Percentiles rank a stretch among this genome's conserved stretches.
These are phyloP conservation scores for Middelhovenomyces tepae DNA, from an alignment of 805 yeast genomes.

Conservation along the genomic window DNA sequence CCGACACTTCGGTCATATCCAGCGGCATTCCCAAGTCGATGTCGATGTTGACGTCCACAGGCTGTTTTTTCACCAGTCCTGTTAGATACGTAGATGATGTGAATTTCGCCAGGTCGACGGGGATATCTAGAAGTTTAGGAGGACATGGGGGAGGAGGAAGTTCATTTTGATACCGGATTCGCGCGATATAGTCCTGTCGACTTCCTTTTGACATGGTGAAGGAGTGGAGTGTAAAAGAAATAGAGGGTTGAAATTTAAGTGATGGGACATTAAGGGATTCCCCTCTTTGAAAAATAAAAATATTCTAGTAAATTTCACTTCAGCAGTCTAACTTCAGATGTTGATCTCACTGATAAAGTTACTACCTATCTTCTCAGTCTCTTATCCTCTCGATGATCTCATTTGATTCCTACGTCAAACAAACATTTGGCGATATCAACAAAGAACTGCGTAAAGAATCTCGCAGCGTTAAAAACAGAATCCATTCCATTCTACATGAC, in stretches of 20 bases:
- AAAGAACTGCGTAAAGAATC: conserved; percentile 43
- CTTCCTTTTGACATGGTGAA: conserved; percentile 3
- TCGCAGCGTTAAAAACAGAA: conserved; percentile 46
- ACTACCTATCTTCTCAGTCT: neutral
- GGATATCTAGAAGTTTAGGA: conserved; percentile 67
- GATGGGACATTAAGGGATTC: too few species aligned
- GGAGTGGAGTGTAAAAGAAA: conserved; percentile 1
- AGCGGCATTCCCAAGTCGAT: conserved; percentile 62
- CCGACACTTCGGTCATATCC: conserved; percentile 59
- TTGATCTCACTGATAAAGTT: neutral
- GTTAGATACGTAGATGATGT: conserved; percentile 52
- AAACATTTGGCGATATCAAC: conserved; percentile 11
- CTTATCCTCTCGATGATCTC: neutral
- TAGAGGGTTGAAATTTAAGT: neutral
- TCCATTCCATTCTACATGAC: conserved; percentile 67
- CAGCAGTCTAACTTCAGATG: neutral
- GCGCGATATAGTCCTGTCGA: conserved; percentile 45
- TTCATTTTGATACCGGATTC: conserved; percentile 73
- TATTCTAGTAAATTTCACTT: neutral
- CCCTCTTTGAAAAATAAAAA: neutral
- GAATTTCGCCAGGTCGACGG: conserved; percentile 35
- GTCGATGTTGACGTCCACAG: conserved; percentile 46
- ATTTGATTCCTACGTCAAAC: neutral
- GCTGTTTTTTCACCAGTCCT: conserved; percentile 65
- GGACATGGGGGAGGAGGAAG: conserved; percentile 92